Conservation (phyloP, 306 rosid species). For the Alnus rubra region DNA sequence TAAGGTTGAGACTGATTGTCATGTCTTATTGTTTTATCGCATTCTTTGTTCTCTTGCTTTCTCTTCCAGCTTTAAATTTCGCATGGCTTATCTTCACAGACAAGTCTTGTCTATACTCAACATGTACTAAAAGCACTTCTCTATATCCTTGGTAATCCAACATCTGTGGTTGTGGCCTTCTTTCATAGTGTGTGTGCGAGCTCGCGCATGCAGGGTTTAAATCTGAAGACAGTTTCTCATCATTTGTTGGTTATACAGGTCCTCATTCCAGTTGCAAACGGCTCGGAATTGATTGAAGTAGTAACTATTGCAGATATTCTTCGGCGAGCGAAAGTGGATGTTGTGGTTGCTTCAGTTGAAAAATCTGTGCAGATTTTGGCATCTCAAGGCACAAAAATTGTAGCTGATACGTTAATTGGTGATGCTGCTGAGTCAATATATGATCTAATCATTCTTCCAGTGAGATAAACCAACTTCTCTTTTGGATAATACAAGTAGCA, state of each 20-base stretch:
- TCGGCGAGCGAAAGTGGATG: constrained; percentile 85
- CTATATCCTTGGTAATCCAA: not conserved
- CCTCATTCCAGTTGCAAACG: constrained; percentile 86
- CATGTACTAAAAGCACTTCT: not conserved
- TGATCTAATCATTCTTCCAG: constrained; percentile 91
- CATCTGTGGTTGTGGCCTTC: not conserved
- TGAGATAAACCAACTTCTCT: constrained; percentile 36
- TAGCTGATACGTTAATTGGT: constrained; percentile 71
- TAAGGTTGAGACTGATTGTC: not conserved
- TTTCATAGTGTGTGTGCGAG: not conserved
- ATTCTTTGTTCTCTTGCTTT: not conserved
- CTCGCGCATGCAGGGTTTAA: not conserved
- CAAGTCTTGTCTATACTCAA: not conserved
- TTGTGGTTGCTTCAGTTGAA: constrained; percentile 83
- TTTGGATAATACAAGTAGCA: constrained; percentile 20
- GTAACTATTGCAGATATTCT: constrained; percentile 82
- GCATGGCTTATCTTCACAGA: not conserved
- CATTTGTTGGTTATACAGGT: constrained; percentile 47
- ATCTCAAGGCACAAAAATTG: constrained; percentile 70
- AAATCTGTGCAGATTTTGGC: constrained; percentile 58
- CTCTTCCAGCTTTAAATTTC: not conserved
- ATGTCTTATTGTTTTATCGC: not conserved
- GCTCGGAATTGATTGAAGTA: constrained; percentile 86
- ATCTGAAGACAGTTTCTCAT: constrained; percentile 1
- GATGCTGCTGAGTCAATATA: constrained; percentile 68